A percentile compares a stretch with the other conserved stretches of the same genome.
Evolutionary conservation across 2,329 filamentous ascomycete genomes (phyloP).

Genomic region (Penicillium sp.): DNA sequence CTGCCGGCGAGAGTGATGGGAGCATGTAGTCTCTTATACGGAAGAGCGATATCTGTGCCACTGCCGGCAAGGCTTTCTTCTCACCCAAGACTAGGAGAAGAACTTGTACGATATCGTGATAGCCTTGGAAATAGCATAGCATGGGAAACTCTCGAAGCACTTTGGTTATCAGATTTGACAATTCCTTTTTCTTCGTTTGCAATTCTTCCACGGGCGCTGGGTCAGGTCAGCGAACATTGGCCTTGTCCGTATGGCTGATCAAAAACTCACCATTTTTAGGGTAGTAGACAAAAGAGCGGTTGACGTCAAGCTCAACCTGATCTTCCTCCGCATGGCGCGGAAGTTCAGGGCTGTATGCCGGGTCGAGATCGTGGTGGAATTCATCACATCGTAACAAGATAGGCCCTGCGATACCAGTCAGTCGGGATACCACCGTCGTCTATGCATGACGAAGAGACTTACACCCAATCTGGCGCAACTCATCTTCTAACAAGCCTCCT

Average conservation of each 20-base stretch:
- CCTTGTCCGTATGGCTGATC: neutral
- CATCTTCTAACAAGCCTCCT: slow-evolving; percentile 69
- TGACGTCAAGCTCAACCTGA: slow-evolving; percentile 88
- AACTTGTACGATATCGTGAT: slow-evolving; percentile 97
- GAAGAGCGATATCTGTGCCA: slow-evolving; percentile 81
- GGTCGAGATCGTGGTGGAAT: slow-evolving; percentile 14
- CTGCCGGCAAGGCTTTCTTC: slow-evolving; percentile 60
- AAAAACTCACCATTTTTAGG: slow-evolving; percentile 65
- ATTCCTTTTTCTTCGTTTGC: slow-evolving; percentile 69
- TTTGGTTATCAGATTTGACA: slow-evolving; percentile 77
- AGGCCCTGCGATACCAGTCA: slow-evolving; percentile 45
- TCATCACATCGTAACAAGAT: slow-evolving; percentile 48
- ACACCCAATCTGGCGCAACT: slow-evolving; percentile 75
- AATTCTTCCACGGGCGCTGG: slow-evolving; percentile 72
- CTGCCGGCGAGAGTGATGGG: slow-evolving; percentile 76
- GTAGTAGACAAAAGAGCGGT: slow-evolving; percentile 97
- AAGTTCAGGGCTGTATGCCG: slow-evolving; percentile 61
- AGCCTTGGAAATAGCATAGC: slow-evolving; percentile 96
- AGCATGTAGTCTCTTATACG: slow-evolving; percentile 98
- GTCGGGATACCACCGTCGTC: slow-evolving; percentile 2
- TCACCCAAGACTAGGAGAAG: slow-evolving; percentile 80
- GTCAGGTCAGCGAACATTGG: neutral
- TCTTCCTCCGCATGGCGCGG: slow-evolving; percentile 82
- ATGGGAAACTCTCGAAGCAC: slow-evolving; percentile 79
- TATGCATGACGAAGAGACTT: slow-evolving; percentile 47